phyloP scores from a whole-genome alignment of 495 filamentous ascomycete genomes.

The Xylaria telfairii region DNA sequence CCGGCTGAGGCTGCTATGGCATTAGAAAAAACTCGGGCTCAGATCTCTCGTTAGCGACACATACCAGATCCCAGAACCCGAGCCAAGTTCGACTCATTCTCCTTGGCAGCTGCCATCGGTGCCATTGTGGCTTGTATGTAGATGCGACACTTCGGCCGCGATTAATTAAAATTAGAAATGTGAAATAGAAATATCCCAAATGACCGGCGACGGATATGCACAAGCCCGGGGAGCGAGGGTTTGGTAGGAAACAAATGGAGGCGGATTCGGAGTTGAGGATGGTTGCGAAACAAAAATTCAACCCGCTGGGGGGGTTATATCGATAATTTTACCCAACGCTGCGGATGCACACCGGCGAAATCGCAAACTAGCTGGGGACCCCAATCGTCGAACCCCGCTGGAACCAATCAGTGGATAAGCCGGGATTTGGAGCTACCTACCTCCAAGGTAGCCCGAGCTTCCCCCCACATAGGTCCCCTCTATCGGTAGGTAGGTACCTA shows the following conservation, averaged over 20 bases:
- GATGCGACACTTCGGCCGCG: neutral
- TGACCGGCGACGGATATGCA: neutral
- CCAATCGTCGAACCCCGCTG: neutral
- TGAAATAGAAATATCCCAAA: neutral
- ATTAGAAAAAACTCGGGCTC: slow-evolving; percentile 8
- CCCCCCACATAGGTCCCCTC: slow-evolving; percentile 1
- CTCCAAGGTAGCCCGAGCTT: neutral
- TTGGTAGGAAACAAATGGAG: slow-evolving; percentile 6
- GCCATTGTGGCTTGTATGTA: slow-evolving; percentile 49
- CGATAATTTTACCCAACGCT: slow-evolving; percentile 23
- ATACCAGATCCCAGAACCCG: slow-evolving; percentile 90
- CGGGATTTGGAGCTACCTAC: slow-evolving; percentile 8
- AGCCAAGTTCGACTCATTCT: slow-evolving; percentile 89
- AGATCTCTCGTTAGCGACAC: slow-evolving; percentile 29
- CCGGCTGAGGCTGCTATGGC: slow-evolving; percentile 76
- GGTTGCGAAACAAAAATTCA: slow-evolving; percentile 26
- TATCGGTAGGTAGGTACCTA: slow-evolving; percentile 9
- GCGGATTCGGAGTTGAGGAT: slow-evolving; percentile 6
- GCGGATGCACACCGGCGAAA: slow-evolving; percentile 17
- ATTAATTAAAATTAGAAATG: neutral
- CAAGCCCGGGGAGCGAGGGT: neutral
- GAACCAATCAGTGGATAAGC: slow-evolving; percentile 5
- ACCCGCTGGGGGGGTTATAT: neutral
- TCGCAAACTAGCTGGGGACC: slow-evolving; percentile 7
- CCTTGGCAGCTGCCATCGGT: slow-evolving; percentile 58